Percentiles rank a stretch among this genome's conserved stretches.
phyloP scores from a whole-genome alignment of 2,329 filamentous ascomycete genomes.

The Fusarium abutilonis region DNA sequence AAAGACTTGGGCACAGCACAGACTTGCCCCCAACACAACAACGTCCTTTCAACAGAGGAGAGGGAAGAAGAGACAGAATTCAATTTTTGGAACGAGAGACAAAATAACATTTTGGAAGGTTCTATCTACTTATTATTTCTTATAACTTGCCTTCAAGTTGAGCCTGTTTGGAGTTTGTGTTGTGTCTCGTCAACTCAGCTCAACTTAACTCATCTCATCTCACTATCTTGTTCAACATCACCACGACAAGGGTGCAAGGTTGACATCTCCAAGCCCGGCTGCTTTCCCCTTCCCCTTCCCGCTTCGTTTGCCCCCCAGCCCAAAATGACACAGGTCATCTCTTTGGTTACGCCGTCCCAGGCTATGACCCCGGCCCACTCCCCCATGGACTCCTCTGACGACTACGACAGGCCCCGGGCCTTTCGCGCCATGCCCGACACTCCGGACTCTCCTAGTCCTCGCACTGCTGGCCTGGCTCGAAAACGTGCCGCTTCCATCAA shows the following conservation, averaged over 20 bases:
- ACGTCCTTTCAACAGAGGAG: constrained; percentile 10
- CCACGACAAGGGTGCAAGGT: constrained; percentile 20
- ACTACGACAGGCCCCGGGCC: constrained; percentile 35
- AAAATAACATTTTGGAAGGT: constrained; percentile 3
- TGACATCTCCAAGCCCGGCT: constrained; percentile 2
- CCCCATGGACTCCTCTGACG: constrained; percentile 38
- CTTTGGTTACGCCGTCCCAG: constrained; percentile 42
- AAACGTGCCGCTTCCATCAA: constrained; percentile 61
- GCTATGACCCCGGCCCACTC: constrained; percentile 42
- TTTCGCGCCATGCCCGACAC: constrained; percentile 36
- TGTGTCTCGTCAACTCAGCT: constrained; percentile 5
- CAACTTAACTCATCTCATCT: constrained; percentile 3
- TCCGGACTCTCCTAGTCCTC: constrained; percentile 44
- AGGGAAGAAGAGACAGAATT: constrained; percentile 4
- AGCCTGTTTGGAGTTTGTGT: neutral
- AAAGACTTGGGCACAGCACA: constrained; percentile 37
- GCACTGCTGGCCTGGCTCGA: constrained; percentile 42
- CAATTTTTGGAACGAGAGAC: constrained; percentile 1
- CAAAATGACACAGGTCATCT: constrained; percentile 45
- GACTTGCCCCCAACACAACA: constrained; percentile 27
- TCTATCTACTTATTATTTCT: constrained; percentile 16
- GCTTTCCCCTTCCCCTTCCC: constrained; percentile 19
- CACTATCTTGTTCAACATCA: constrained; percentile 10
- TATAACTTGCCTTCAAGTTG: constrained; percentile 12
- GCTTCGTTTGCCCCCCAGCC: constrained; percentile 30